These are phyloP conservation scores for Acanthamoeba divionensis DNA, from an alignment of 208 protist species.

Conservation along the genomic window DNA sequence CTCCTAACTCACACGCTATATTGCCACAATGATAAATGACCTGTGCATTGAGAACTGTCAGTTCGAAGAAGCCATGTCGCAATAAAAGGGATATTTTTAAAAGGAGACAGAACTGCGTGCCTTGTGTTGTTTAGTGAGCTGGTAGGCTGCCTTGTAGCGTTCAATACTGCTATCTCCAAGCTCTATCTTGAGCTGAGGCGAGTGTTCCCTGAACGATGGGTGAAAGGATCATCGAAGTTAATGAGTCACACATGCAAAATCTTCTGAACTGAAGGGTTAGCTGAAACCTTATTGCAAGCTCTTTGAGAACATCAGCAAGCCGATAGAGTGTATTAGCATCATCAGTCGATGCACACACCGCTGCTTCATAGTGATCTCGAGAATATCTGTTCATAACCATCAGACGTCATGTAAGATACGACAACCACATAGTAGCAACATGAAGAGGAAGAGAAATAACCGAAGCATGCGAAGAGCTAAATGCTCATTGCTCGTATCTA, in stretches of 20 bases:
- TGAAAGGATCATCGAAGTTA: no score
- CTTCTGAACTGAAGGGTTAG: not conserved
- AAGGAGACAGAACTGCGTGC: no score
- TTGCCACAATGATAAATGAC: slow-evolving; percentile 36
- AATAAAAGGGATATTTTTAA: no score
- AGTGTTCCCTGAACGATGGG: not conserved
- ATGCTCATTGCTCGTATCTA: slow-evolving; percentile 23
- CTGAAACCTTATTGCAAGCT: not conserved
- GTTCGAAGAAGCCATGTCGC: no score
- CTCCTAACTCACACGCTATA: slow-evolving; percentile 39
- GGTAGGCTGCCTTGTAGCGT: not conserved
- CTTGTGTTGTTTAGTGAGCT: not conserved
- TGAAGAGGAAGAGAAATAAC: no score
- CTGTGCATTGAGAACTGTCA: not conserved
- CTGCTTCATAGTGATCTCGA: slow-evolving; percentile 40
- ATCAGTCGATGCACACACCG: slow-evolving; percentile 40
- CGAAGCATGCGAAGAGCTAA: slow-evolving; percentile 45
- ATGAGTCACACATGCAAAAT: no score
- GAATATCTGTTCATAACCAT: not conserved
- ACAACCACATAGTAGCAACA: no score
- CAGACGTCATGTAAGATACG: no score
- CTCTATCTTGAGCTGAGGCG: slow-evolving; percentile 16
- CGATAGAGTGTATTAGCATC: slow-evolving; percentile 42
- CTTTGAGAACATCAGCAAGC: slow-evolving; percentile 47
- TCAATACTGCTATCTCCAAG: slow-evolving; percentile 33